A percentile compares a stretch with the other conserved stretches of the same genome.
Evolutionary conservation across 305 asterid genomes (phyloP).

Genomic region (Fraxinus xanthoxyloides): DNA sequence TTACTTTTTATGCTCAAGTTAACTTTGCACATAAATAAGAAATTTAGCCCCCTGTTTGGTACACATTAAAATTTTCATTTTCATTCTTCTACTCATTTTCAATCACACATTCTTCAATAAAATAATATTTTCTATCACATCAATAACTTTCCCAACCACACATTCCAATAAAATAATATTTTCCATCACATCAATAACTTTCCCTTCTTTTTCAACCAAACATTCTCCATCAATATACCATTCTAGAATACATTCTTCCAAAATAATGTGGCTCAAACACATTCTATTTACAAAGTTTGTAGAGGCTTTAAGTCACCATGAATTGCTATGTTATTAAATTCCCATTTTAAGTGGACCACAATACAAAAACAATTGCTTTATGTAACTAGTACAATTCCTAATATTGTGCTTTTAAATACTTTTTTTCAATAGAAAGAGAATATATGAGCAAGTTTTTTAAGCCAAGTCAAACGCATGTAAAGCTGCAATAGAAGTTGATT

Average conservation of each 20-base stretch:
- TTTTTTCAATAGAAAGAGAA: neutral
- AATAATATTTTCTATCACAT: too few species aligned
- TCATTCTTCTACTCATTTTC: too few species aligned
- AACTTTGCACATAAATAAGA: neutral
- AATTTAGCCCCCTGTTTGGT: too few species aligned
- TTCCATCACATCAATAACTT: too few species aligned
- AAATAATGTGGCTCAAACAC: too few species aligned
- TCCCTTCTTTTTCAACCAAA: too few species aligned
- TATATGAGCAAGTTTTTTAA: neutral
- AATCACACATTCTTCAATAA: too few species aligned
- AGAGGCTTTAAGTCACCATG: neutral
- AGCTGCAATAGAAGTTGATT: neutral
- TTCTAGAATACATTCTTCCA: too few species aligned
- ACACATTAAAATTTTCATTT: too few species aligned
- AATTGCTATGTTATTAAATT: neutral
- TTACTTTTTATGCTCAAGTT: neutral
- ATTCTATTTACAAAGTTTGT: neutral
- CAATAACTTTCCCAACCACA: too few species aligned
- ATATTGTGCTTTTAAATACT: neutral
- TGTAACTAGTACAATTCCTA: neutral
- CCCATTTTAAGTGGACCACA: neutral
- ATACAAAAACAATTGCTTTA: neutral
- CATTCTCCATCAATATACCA: too few species aligned
- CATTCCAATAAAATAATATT: too few species aligned
- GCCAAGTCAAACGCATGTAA: neutral